Percentiles rank a stretch among this genome's conserved stretches.
Evolutionary conservation across 2,329 filamentous ascomycete genomes (phyloP).

Genomic region (Xylogone sp.): DNA sequence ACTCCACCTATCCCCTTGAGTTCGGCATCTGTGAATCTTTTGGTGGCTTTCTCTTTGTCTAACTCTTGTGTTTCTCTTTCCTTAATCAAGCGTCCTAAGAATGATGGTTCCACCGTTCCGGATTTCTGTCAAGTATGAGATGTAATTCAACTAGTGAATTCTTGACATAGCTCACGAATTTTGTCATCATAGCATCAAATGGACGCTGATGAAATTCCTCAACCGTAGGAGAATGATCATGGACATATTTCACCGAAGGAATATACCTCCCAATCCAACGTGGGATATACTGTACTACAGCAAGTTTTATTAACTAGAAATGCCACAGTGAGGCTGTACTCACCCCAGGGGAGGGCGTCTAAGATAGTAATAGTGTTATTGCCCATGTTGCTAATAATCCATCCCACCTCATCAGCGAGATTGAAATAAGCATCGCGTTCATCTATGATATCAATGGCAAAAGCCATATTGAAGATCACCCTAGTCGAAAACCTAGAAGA

Average conservation of each 20-base stretch:
- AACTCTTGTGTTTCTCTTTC: too few relatives aligned
- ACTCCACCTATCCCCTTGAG: slow-evolving; percentile 45
- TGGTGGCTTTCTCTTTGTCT: slow-evolving; percentile 26
- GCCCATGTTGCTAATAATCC: slow-evolving; percentile 16
- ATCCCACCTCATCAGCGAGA: slow-evolving; percentile 24
- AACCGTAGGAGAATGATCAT: slow-evolving; percentile 25
- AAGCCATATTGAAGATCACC: slow-evolving; percentile 37
- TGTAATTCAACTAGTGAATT: neutral
- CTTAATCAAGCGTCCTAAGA: too few relatives aligned
- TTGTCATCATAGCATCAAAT: slow-evolving; percentile 19
- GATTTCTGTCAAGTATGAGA: slow-evolving; percentile 3
- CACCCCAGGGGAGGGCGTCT: slow-evolving; percentile 36
- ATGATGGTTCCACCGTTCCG: too few relatives aligned
- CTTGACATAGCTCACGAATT: slow-evolving; percentile 2
- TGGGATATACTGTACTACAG: too few relatives aligned
- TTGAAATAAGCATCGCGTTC: slow-evolving; percentile 36
- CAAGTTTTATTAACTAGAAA: too few relatives aligned
- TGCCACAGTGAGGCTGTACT: slow-evolving; percentile 21
- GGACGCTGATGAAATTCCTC: slow-evolving; percentile 38
- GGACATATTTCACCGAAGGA: slow-evolving; percentile 18
- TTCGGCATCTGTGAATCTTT: slow-evolving; percentile 5
- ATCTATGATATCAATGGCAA: slow-evolving; percentile 33
- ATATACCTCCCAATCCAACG: too few relatives aligned
- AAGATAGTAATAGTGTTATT: slow-evolving; percentile 43
- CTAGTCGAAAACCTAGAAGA: slow-evolving; percentile 31